Evolutionary conservation across 176 grass and related monocot genomes (phyloP).

Genomic region (Hsuehochloa calcarea): DNA sequence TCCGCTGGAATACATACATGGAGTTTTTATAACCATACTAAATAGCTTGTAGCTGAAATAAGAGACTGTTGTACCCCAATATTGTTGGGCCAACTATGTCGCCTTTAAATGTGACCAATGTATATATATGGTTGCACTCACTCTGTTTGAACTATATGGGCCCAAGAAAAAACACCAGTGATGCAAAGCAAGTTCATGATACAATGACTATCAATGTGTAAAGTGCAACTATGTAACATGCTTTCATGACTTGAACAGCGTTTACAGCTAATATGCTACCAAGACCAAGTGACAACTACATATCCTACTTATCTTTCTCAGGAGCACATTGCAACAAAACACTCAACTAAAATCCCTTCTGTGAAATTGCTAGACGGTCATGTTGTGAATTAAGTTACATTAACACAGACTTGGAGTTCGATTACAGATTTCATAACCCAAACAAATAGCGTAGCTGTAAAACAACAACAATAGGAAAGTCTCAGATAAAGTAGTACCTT

Average conservation of each 20-base stretch:
- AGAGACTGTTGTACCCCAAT: not conserved
- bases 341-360: not conserved
- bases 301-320: conserved; percentile 9
- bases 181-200: not conserved
- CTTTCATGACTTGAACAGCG: not conserved
- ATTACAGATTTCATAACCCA: not conserved
- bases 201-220: not conserved
- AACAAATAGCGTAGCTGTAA: conserved; percentile 8
- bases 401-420: not conserved
- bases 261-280: not conserved
- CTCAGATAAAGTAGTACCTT: conserved; percentile 50
- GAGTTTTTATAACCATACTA: not conserved
- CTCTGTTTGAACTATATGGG: not conserved
- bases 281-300: not conserved
- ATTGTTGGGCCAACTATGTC: not conserved
- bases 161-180: not conserved
- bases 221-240: not conserved
- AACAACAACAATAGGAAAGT: not conserved
- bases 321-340: not conserved
- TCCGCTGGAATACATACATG: not conserved
- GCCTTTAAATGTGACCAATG: not conserved
- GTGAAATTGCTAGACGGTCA: not conserved
- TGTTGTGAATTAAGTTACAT: not conserved
- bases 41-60: not conserved
- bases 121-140: not conserved